phyloP scores from a whole-genome alignment of 2,329 filamentous ascomycete genomes.

The Blastomyces silverae region DNA sequence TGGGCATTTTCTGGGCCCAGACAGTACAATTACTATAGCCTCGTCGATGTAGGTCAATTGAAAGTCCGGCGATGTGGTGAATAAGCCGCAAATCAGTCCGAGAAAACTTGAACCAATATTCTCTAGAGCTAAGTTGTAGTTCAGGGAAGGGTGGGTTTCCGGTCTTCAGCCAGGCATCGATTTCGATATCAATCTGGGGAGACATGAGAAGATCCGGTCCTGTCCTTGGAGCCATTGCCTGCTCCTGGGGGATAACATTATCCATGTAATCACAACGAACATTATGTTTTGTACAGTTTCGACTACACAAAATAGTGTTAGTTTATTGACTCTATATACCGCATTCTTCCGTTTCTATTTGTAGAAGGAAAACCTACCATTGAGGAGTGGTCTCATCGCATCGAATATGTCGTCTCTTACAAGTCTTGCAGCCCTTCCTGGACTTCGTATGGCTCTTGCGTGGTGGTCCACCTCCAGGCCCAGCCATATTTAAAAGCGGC shows the following conservation, averaged over 20 bases:
- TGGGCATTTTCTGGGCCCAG: conserved; percentile 89
- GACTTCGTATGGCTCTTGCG: conserved; percentile 94
- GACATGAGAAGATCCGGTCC: conserved; percentile 70
- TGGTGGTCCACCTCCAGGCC: conserved; percentile 89
- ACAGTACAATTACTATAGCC: conserved; percentile 78
- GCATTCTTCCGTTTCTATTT: neutral
- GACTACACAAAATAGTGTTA: conserved; percentile 48
- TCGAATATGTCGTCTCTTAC: conserved; percentile 93
- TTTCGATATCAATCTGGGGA: conserved; percentile 71
- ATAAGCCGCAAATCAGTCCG: conserved; percentile 78
- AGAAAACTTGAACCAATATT: conserved; percentile 64
- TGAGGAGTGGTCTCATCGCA: conserved; percentile 98
- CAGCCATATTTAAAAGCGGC: conserved; percentile 60
- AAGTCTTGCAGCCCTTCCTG: conserved; percentile 95
- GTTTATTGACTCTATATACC: conserved; percentile 13
- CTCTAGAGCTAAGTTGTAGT: conserved; percentile 67
- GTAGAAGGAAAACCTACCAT: conserved; percentile 57
- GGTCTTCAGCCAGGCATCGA: conserved; percentile 76
- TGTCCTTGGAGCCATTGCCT: conserved; percentile 43
- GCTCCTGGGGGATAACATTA: conserved; percentile 53
- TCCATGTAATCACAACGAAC: conserved; percentile 98
- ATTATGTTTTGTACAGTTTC: conserved; percentile 98
- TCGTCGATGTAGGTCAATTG: conserved; percentile 69
- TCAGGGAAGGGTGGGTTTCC: conserved; percentile 80
- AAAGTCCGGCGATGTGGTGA: conserved; percentile 81